phyloP scores from a whole-genome alignment of 2,329 filamentous ascomycete genomes.

The Teratosphaeria pseudoeucalypti region DNA sequence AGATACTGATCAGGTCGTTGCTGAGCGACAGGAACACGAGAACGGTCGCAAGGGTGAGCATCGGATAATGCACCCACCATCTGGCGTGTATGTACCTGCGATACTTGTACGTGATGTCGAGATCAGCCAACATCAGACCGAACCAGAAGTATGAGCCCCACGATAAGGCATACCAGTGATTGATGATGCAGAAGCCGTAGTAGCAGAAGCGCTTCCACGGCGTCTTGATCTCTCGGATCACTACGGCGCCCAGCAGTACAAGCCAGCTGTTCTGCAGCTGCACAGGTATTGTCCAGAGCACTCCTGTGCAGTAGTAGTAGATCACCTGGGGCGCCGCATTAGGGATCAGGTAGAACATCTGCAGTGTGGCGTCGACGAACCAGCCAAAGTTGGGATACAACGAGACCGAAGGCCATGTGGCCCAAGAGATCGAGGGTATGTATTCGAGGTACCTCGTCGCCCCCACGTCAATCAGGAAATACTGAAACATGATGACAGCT shows the following conservation, averaged over 20 bases:
- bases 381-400: conserved; percentile 31
- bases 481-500: conserved; percentile 34
- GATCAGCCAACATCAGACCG: conserved; percentile 35
- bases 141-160: conserved; percentile 39
- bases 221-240: conserved; percentile 36
- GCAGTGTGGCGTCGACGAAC: conserved; percentile 35
- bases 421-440: conserved; percentile 38
- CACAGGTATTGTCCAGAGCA: conserved; percentile 41
- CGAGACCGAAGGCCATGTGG: conserved; percentile 36
- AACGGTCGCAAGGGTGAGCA: conserved; percentile 22
- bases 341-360: conserved; percentile 37
- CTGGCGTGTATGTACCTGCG: conserved; percentile 29
- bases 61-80: conserved; percentile 28
- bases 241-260: conserved; percentile 31
- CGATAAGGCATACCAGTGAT: conserved; percentile 37
- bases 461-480: conserved; percentile 37
- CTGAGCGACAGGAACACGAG: conserved; percentile 29
- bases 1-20: conserved; percentile 28
- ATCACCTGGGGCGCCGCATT: conserved; percentile 39
- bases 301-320: conserved; percentile 39
- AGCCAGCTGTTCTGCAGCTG: conserved; percentile 38
- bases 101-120: conserved; percentile 38
- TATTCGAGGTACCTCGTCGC: conserved; percentile 35
- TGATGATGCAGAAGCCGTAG: conserved; percentile 34
- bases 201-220: conserved; percentile 37